Evolutionary conservation across 371 early-diverging fungal species (phyloP).

Genomic region (Lichtheimia ramosa): DNA sequence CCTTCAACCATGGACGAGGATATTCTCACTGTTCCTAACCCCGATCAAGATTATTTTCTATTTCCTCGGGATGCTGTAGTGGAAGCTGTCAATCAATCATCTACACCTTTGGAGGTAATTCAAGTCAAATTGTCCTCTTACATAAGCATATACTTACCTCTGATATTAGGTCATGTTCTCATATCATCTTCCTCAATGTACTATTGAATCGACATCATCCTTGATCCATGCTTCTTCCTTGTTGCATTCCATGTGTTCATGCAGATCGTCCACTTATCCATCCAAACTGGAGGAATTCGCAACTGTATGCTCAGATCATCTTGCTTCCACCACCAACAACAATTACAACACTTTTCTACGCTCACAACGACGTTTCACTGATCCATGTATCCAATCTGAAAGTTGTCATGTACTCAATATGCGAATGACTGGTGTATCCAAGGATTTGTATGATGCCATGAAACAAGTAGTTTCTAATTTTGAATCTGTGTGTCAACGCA

Average conservation of each 20-base stretch:
- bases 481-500: slow-evolving; percentile 35
- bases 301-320: slow-evolving; percentile 23
- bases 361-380: slow-evolving; percentile 21
- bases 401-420: slow-evolving; percentile 23
- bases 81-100: slow-evolving; percentile 30
- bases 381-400: slow-evolving; percentile 13
- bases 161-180: slow-evolving; percentile 28
- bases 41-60: slow-evolving; percentile 26
- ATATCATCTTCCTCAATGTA: slow-evolving; percentile 25
- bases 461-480: slow-evolving; percentile 33
- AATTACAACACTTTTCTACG: background rate
- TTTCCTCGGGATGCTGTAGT: slow-evolving; percentile 52
- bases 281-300: slow-evolving; percentile 38
- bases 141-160: background rate
- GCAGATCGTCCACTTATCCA: slow-evolving; percentile 7
- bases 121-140: background rate
- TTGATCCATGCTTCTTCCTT: slow-evolving; percentile 4
- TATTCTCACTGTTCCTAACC: slow-evolving; percentile 7
- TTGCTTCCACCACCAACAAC: background rate
- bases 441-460: slow-evolving; percentile 29
- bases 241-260: slow-evolving; percentile 15
- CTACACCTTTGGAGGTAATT: slow-evolving; percentile 40
- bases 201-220: background rate
- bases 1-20: no score
- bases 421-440: slow-evolving; percentile 31